phyloP scores from a whole-genome alignment of 768 basidiomycete species.

The Calvatia gigantea region DNA sequence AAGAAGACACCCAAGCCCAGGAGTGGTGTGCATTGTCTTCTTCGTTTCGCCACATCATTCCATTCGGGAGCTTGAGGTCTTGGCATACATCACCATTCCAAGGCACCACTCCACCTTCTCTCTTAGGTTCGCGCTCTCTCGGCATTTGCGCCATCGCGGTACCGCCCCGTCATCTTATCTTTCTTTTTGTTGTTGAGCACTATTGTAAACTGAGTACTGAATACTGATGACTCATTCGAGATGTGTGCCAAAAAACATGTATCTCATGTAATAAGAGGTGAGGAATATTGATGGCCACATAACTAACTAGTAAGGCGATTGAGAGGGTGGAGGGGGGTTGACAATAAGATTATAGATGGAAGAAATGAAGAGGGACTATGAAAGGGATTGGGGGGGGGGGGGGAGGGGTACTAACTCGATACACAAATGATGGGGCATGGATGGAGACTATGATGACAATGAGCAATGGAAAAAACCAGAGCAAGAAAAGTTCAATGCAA shows the following conservation, averaged over 20 bases:
- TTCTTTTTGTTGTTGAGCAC: too few relatives aligned
- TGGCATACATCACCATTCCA: neutral
- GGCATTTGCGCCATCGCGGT: neutral
- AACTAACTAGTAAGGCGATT: neutral
- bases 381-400: neutral
- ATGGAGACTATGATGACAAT: neutral
- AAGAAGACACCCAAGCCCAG: too few relatives aligned
- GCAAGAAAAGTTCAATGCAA: neutral
- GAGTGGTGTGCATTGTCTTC: too few relatives aligned
- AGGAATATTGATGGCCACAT: too few relatives aligned
- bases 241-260: too few relatives aligned
- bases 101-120: neutral
- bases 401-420: neutral
- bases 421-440: neutral
- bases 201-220: too few relatives aligned
- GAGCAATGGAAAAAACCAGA: neutral
- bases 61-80: neutral
- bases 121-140: neutral
- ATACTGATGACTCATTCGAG: too few relatives aligned
- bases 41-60: too few relatives aligned
- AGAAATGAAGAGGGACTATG: neutral
- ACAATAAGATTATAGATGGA: too few relatives aligned
- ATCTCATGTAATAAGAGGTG: too few relatives aligned
- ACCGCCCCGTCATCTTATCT: neutral
- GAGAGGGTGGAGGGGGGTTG: neutral